Evolutionary conservation across 1,284 basidiomycete genomes (phyloP), one percentile per base, ranked within the genome.

Genomic region (Ustilago loliicola): DNA sequence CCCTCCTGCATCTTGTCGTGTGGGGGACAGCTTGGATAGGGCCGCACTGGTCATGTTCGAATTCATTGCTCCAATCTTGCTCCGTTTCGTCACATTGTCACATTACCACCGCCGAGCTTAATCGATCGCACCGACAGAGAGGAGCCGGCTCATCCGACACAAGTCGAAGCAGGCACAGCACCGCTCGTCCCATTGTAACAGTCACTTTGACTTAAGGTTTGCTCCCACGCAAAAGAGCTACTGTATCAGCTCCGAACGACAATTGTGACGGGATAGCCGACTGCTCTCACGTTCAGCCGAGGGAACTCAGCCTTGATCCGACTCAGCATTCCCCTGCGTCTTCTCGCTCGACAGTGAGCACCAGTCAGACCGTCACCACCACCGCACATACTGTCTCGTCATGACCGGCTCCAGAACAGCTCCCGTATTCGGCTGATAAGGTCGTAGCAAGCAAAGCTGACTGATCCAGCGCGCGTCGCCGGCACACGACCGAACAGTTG

Each of bases 31-130:
- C 19, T 42, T 47, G 8, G 19, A 17, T 23, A 15, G 48, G 48
- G 54, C 55, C 40, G 55, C 55, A 57, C 36, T 56, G 54, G 17
- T 40, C 51, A 52, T n/a, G n/a, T n/a, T n/a, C n/a, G n/a, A n/a
- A n/a, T n/a, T n/a, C n/a, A n/a, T n/a, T n/a, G n/a, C n/a, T n/a
- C n/a, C n/a, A 10, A 34, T 15, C 25, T 29, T 30, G 6, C 11
- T 34, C 51, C 32, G 29, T 19, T 30, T 17, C n/a, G n/a, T n/a
- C n/a, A n/a, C 29, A 32, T 13, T 19, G 23, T 47, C 45, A 47
- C 45, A 47, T 47, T 34, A 11, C 32, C 32, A 34, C 32, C 32
- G 6, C 17, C 36, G 36, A 38, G 8, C 36, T 10, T 38, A 15
- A 10, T 38, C 9, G 7, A 10, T 38, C 9, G 7, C 9, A 15